Evolutionary conservation across 306 rosid species (phyloP), one percentile per base, ranked within the genome.

Genomic region (Cucurbita ficifolia): DNA sequence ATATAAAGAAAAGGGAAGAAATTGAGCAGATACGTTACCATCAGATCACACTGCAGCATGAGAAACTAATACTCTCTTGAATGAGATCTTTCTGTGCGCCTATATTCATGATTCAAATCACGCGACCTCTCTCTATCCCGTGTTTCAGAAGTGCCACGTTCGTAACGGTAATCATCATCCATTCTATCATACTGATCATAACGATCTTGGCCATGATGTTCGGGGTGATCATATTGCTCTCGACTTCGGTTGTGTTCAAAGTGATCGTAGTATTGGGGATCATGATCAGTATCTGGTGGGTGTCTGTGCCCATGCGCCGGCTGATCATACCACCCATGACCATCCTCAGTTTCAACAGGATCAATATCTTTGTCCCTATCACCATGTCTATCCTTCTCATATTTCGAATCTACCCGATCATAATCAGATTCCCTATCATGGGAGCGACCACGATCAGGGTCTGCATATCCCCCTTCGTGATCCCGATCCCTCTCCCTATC

Each of bases 401-500:
- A 87, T 77, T 92, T 92, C 65, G 91, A 75, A 72, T 92, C 93
- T 72, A 78, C 76, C 24, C 81, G 92, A 77, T 85, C 96, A 77
- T 81, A 90, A 65, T 87, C 92, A 61, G 82, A 4, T 56, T 86
- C 96, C 82, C 77, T 81, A 70, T 90, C 97, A 59, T 77, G 90
- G 1, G 97, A 95, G 55, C 78, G 91, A 45, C 95, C 90, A 1
- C 85, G 86, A 40, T 87, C 93, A 54, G 76, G 84, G 21, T 79
- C 86, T 22, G 48, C 77, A 6, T 84, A 88, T 72, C 87, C 95
- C 63, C 63, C 87, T 74, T 89, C 99, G 39, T 85, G 81, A 79
- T 91, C 97, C 72, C 79, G 82, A 56, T 85, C 95, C 78, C 86
- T 88, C 21, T 88, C 98, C 60, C 89, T 89, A 36, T 94, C 88